Conservation (phyloP, 257 asterid genomes). For the Echium plantagineum region DNA sequence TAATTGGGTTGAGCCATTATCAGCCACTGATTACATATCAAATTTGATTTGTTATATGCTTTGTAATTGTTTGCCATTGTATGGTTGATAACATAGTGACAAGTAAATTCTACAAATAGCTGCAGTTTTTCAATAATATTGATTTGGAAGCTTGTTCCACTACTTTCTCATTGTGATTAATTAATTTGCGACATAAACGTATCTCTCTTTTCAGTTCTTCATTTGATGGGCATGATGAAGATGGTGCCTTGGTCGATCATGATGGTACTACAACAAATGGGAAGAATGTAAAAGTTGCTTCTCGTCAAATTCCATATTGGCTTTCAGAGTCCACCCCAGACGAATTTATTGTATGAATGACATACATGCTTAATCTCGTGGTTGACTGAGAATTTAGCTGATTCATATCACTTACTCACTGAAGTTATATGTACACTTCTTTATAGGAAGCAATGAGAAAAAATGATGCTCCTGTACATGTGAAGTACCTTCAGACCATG, state of each 20-base stretch:
- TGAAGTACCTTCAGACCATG: constrained; percentile 91
- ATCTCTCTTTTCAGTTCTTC: constrained; percentile 49
- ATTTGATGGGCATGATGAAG: constrained; percentile 69
- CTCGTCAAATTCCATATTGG: constrained; percentile 76
- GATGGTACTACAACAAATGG: constrained; percentile 48
- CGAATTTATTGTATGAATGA: constrained; percentile 82
- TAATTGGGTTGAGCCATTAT: no score
- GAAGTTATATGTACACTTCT: constrained; percentile 15
- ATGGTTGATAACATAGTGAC: no score
- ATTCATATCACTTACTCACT: constrained; percentile 16
- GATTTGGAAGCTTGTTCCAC: background rate
- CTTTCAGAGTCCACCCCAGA: constrained; percentile 92
- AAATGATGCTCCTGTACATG: constrained; percentile 71
- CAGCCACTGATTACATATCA: no score
- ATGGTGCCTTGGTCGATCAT: constrained; percentile 41
- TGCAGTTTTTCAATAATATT: no score
- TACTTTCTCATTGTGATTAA: background rate
- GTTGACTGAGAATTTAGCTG: constrained; percentile 15
- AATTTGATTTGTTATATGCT: no score
- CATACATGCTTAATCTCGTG: constrained; percentile 17
- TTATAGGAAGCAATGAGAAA: constrained; percentile 92
- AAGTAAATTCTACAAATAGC: no score
- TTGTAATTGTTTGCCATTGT: no score
- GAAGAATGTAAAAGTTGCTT: constrained; percentile 37
- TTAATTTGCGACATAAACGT: background rate